These are phyloP conservation scores for Deuterostichococcus epilithicus DNA, from an alignment of 139 green algal genomes.

Conservation along the genomic window DNA sequence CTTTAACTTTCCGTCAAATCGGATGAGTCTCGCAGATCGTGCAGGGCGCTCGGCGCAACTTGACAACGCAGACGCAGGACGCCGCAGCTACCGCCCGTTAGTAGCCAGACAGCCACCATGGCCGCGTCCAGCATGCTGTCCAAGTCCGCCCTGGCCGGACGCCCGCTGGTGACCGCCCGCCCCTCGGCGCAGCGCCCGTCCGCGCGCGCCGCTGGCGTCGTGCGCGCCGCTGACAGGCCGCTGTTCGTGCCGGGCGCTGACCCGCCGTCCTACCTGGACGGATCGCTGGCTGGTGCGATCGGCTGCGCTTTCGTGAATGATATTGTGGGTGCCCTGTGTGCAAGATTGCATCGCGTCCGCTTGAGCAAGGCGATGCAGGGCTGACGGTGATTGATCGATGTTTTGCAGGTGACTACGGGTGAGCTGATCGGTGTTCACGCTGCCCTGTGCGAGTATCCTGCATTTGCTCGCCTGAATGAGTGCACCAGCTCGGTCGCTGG, in stretches of 20 bases:
- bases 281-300: constrained; percentile 12
- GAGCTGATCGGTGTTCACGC: neutral
- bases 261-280: constrained; percentile 16
- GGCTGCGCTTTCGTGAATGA: neutral
- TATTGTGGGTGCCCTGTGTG: neutral
- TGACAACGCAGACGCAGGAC: neutral
- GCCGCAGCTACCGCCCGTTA: neutral
- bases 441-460: neutral
- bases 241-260: constrained; percentile 12
- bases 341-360: neutral
- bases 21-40: too few species aligned
- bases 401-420: too few species aligned
- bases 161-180: neutral
- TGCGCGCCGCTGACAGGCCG: constrained; percentile 8
- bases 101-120: neutral
- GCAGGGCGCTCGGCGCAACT: too few species aligned
- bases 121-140: constrained; percentile 5
- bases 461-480: too few species aligned
- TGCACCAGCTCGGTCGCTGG: too few species aligned
- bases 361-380: neutral
- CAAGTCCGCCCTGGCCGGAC: neutral
- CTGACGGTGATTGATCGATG: too few species aligned
- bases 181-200: neutral
- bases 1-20: too few species aligned
- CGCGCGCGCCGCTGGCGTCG: neutral